These are phyloP conservation scores for Psilocybe mexicana DNA, from an alignment of 1,284 basidiomycete genomes.

Conservation along the genomic window DNA sequence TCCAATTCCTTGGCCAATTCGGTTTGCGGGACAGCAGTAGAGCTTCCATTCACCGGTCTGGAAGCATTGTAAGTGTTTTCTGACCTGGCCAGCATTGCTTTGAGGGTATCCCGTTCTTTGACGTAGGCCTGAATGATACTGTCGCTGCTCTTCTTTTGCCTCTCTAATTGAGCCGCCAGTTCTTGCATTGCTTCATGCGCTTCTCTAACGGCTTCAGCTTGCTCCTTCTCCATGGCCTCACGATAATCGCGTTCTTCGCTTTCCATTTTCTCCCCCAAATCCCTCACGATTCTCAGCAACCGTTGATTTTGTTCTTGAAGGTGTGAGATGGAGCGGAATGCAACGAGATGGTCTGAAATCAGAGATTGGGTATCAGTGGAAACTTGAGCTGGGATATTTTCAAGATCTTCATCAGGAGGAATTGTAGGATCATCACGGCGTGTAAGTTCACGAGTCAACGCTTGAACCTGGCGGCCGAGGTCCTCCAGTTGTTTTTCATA, in stretches of 20 bases:
- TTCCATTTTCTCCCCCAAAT: slow-evolving; percentile 79
- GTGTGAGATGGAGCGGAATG: slow-evolving; percentile 80
- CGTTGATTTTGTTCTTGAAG: slow-evolving; percentile 92
- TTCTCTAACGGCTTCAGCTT: slow-evolving; percentile 81
- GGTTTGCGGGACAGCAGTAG: slow-evolving; percentile 15
- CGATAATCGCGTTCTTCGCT: slow-evolving; percentile 71
- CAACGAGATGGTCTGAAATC: slow-evolving; percentile 88
- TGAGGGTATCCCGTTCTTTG: slow-evolving; percentile 88
- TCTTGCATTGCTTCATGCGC: slow-evolving; percentile 85
- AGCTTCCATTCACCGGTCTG: slow-evolving; percentile 33
- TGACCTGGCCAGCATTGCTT: slow-evolving; percentile 65
- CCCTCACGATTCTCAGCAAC: slow-evolving; percentile 81
- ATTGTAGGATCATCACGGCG: slow-evolving; percentile 82
- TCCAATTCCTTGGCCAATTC: slow-evolving; percentile 58
- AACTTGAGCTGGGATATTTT: slow-evolving; percentile 37
- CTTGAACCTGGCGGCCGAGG: slow-evolving; percentile 84
- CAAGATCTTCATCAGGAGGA: slow-evolving; percentile 71
- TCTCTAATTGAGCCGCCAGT: slow-evolving; percentile 74
- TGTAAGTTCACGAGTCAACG: slow-evolving; percentile 77
- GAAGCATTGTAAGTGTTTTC: slow-evolving; percentile 34
- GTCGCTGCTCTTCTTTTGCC: slow-evolving; percentile 68
- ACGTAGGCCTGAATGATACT: slow-evolving; percentile 75
- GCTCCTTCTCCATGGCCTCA: slow-evolving; percentile 66
- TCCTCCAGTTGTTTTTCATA: slow-evolving; percentile 83
- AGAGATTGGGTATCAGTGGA: slow-evolving; percentile 71